Conservation (phyloP, 352 stramenopile genomes). For the Phytophthora palmivora region DNA sequence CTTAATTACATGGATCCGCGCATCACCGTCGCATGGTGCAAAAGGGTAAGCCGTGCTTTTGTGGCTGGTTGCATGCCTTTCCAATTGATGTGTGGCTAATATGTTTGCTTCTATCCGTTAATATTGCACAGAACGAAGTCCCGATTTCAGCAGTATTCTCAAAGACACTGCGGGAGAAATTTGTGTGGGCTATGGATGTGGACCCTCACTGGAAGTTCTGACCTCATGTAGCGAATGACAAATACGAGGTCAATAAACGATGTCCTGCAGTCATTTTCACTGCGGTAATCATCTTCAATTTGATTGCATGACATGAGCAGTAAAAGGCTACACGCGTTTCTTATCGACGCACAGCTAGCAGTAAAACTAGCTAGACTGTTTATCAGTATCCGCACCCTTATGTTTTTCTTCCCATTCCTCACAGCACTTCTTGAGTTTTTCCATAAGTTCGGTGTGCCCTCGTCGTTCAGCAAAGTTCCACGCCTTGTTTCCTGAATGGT, state of each 20-base stretch:
- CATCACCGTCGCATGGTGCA: conserved; percentile 99
- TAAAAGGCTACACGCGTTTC: background rate
- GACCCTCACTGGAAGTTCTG: conserved; percentile 96
- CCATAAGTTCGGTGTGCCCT: conserved; percentile 68
- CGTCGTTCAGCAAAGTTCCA: conserved; percentile 78
- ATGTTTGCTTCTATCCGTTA: conserved; percentile 1
- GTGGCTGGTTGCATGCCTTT: background rate
- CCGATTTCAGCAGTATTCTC: conserved; percentile 99
- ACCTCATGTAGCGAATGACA: conserved; percentile 14
- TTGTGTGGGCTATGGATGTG: conserved; percentile 99
- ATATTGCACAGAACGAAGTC: conserved; percentile 85
- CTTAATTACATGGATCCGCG: conserved; percentile 99
- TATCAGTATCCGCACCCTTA: conserved; percentile 24
- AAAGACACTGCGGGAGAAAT: conserved; percentile 98
- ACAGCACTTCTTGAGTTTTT: conserved; percentile 72
- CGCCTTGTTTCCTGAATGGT: conserved; percentile 60
- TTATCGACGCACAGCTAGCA: no score
- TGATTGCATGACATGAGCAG: background rate
- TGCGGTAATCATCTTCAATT: no score
- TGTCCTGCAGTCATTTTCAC: conserved; percentile 15
- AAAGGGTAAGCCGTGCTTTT: conserved; percentile 93
- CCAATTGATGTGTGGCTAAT: conserved; percentile 6
- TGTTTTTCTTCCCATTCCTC: conserved; percentile 64
- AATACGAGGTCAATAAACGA: conserved; percentile 3
- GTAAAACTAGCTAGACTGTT: conserved; percentile 19